Evolutionary conservation across 257 asterid genomes (phyloP).

Genomic region (Solanum acaule): DNA sequence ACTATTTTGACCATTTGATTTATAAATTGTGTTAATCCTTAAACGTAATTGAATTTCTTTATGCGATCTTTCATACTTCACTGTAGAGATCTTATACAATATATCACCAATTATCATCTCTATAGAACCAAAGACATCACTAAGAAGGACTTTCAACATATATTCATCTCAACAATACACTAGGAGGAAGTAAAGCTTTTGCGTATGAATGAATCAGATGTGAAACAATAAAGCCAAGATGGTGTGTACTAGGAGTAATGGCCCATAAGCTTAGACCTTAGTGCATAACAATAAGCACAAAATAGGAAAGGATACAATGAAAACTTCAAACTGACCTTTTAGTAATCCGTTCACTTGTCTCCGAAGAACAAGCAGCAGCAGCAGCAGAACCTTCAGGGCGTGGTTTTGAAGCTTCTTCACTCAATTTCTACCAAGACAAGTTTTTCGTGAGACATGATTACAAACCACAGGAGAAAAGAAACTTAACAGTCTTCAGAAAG

Average conservation of each 20-base stretch:
- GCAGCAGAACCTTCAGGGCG: conserved; percentile 42
- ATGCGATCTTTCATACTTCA: background rate
- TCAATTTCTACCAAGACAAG: conserved; percentile 57
- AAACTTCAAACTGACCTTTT: conserved; percentile 26
- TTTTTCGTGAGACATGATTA: conserved; percentile 14
- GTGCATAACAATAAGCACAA: background rate
- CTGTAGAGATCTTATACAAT: background rate
- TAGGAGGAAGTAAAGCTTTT: background rate
- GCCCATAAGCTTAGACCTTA: background rate
- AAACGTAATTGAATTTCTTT: background rate
- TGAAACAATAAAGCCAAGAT: background rate
- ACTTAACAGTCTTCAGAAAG: background rate
- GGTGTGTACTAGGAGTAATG: background rate
- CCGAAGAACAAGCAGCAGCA: conserved; percentile 31
- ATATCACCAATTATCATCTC: background rate
- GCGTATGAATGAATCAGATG: background rate
- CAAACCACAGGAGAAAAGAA: background rate
- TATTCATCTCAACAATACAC: background rate
- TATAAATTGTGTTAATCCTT: background rate
- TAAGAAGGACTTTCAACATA: background rate
- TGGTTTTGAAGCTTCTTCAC: conserved; percentile 35
- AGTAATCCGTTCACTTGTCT: conserved; percentile 24
- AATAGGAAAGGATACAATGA: background rate
- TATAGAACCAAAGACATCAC: background rate
- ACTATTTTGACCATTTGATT: background rate